phyloP scores from a whole-genome alignment of 176 grass and related monocot genomes.

The Paspalum vaginatum region DNA sequence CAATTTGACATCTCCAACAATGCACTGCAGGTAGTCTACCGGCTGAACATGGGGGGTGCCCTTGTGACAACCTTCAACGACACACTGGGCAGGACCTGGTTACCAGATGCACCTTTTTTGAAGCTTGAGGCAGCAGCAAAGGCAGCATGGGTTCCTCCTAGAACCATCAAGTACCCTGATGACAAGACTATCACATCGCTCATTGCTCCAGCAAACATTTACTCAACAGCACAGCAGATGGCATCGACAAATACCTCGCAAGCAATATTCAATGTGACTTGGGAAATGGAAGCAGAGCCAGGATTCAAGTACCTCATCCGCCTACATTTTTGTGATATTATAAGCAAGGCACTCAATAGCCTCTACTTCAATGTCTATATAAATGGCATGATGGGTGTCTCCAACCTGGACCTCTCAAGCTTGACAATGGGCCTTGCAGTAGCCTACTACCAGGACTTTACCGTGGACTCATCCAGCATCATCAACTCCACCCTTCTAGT shows the following conservation, averaged over 20 bases:
- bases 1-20: constrained; percentile 65
- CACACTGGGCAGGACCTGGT: constrained; percentile 74
- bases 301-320: constrained; percentile 79
- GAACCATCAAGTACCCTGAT: constrained; percentile 78
- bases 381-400: constrained; percentile 70
- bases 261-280: constrained; percentile 84
- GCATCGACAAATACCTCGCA: constrained; percentile 62
- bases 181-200: constrained; percentile 64
- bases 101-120: constrained; percentile 67
- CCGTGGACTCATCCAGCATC: constrained; percentile 71
- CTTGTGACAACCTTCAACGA: constrained; percentile 66
- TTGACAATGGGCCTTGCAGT: constrained; percentile 79
- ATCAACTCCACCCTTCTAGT: constrained; percentile 75
- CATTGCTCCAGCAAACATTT: constrained; percentile 73
- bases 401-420: constrained; percentile 76
- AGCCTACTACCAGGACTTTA: constrained; percentile 80
- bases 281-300: constrained; percentile 69
- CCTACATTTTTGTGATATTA: constrained; percentile 88
- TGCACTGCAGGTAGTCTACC: constrained; percentile 76
- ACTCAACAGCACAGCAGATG: constrained; percentile 77
- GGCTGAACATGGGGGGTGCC: constrained; percentile 77
- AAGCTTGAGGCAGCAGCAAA: constrained; percentile 59
- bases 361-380: constrained; percentile 92
- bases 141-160: constrained; percentile 56
- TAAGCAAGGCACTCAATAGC: constrained; percentile 82